Percentiles rank a stretch among this genome's conserved stretches.
Evolutionary conservation across 2,329 filamentous ascomycete species (phyloP).

Genomic region (Talaromyces rugulosus): DNA sequence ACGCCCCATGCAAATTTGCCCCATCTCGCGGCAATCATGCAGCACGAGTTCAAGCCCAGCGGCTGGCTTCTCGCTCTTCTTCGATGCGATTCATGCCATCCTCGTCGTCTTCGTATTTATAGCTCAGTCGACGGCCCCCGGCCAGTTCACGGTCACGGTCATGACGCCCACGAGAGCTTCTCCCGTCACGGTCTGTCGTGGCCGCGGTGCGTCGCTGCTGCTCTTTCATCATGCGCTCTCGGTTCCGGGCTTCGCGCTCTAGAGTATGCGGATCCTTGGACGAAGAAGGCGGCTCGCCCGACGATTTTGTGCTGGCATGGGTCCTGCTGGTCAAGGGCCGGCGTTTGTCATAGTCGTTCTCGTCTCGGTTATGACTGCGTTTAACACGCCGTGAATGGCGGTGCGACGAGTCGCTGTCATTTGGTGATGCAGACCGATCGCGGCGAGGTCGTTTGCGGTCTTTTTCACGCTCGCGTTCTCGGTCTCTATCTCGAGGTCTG

Average conservation of each 20-base stretch:
- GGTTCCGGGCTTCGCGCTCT: constrained; percentile 64
- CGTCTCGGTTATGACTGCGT: constrained; percentile 20
- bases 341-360: constrained; percentile 21
- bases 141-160: constrained; percentile 19
- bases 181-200: constrained; percentile 25
- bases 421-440: constrained; percentile 34
- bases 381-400: constrained; percentile 34
- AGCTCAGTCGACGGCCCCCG: constrained; percentile 40
- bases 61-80: constrained; percentile 34
- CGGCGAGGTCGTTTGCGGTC: constrained; percentile 38
- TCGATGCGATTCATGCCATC: constrained; percentile 34
- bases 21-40: neutral
- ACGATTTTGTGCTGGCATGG: constrained; percentile 8
- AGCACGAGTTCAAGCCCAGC: constrained; percentile 22
- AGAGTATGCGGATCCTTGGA: constrained; percentile 67
- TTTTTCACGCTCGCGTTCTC: constrained; percentile 23
- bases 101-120: constrained; percentile 48
- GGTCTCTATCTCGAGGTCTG: constrained; percentile 32
- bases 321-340: neutral
- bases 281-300: constrained; percentile 16
- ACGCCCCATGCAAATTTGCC: neutral
- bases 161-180: constrained; percentile 26
- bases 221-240: constrained; percentile 62
- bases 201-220: constrained; percentile 59
- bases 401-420: constrained; percentile 26